Evolutionary conservation across 352 stramenopile genomes (phyloP).

Genomic region (Phytophthora fragariae): DNA sequence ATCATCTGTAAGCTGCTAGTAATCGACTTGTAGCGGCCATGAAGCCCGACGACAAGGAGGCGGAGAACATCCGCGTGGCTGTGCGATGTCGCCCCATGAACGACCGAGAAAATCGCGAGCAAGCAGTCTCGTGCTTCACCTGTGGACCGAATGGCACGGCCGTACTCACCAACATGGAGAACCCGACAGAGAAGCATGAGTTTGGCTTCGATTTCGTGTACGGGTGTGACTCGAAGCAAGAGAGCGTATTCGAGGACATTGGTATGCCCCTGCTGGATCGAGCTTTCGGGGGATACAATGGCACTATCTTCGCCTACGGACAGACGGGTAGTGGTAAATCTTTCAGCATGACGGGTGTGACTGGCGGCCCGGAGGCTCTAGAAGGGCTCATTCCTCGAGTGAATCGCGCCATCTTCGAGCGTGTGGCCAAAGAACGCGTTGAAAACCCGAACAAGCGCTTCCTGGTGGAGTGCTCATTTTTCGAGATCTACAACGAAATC

Average conservation of each 20-base stretch:
- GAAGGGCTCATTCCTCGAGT: slow-evolving; percentile 93
- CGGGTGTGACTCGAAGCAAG: slow-evolving; percentile 75
- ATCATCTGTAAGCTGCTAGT: neutral
- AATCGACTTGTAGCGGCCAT: slow-evolving; percentile 53
- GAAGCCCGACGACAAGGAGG: slow-evolving; percentile 83
- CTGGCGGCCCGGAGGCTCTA: slow-evolving; percentile 56
- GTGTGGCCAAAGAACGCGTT: slow-evolving; percentile 68
- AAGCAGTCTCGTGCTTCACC: slow-evolving; percentile 77
- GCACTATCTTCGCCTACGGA: slow-evolving; percentile 92
- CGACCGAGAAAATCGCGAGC: slow-evolving; percentile 83
- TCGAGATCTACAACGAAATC: slow-evolving; percentile 98
- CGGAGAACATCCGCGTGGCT: slow-evolving; percentile 92
- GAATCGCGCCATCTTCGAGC: slow-evolving; percentile 92
- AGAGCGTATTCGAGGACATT: slow-evolving; percentile 82
- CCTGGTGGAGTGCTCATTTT: slow-evolving; percentile 93
- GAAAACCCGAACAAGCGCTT: slow-evolving; percentile 85
- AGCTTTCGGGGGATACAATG: slow-evolving; percentile 89
- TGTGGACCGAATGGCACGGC: slow-evolving; percentile 70
- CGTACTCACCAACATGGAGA: slow-evolving; percentile 87
- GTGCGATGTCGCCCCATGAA: slow-evolving; percentile 94
- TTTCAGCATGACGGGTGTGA: slow-evolving; percentile 89
- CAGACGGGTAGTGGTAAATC: slow-evolving; percentile 91
- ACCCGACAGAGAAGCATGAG: slow-evolving; percentile 77
- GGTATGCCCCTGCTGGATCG: slow-evolving; percentile 80
- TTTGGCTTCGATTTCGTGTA: slow-evolving; percentile 93